Conservation (phyloP, 2,329 filamentous ascomycete genomes). For the Pseudonectria foliicola region DNA sequence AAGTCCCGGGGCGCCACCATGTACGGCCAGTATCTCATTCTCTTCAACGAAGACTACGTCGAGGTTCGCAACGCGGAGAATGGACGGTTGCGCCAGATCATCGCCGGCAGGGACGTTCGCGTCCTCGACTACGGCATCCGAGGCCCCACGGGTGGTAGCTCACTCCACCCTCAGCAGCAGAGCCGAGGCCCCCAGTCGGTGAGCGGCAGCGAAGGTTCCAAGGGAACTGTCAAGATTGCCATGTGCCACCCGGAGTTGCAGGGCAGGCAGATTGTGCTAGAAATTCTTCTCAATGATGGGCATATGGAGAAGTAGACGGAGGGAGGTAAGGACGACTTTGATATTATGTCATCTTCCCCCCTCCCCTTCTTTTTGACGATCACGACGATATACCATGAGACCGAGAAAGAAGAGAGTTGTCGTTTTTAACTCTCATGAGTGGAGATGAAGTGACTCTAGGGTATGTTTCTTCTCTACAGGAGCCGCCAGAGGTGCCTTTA, state of each 20-base stretch:
- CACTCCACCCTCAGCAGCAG: conserved; percentile 25
- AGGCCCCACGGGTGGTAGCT: conserved; percentile 48
- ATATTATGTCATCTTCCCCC: neutral
- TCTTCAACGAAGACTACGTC: conserved; percentile 95
- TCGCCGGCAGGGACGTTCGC: conserved; percentile 82
- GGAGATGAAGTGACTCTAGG: no score
- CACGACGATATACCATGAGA: no score
- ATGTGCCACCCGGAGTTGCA: conserved; percentile 90
- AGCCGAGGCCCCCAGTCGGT: conserved; percentile 28
- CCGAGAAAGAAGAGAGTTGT: no score
- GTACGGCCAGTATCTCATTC: conserved; percentile 82
- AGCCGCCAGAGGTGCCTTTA: no score
- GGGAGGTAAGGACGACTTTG: neutral
- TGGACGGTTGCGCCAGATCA: conserved; percentile 85
- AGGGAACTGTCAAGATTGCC: conserved; percentile 82
- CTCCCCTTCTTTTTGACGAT: no score
- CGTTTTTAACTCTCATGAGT: no score
- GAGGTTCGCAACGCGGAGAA: conserved; percentile 97
- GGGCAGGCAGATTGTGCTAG: conserved; percentile 79
- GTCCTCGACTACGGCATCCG: conserved; percentile 80
- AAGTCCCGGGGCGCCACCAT: conserved; percentile 78
- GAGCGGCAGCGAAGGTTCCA: conserved; percentile 40
- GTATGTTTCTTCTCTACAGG: no score
- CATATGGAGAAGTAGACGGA: conserved; percentile 43
- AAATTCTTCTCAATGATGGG: conserved; percentile 87